Conservation (phyloP, 129 eudicot genomes). For the Scalesia atractyloides region DNA sequence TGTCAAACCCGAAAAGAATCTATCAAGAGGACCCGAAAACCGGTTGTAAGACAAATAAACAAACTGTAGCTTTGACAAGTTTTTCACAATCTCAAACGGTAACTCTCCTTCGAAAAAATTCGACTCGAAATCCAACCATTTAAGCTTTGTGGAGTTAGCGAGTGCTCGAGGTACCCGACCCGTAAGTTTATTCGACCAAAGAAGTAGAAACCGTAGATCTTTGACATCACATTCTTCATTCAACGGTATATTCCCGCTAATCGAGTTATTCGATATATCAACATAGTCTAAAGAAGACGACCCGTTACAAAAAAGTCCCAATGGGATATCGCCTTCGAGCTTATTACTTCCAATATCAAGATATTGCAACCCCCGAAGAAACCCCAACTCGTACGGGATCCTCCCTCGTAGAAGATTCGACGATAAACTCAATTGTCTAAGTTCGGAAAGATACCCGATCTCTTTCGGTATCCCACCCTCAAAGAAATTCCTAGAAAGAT, state of each 20-base stretch:
- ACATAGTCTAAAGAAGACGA: conserved; percentile 63
- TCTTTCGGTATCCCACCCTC: conserved; percentile 64
- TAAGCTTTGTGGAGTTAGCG: conserved; percentile 62
- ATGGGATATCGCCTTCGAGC: conserved; percentile 63
- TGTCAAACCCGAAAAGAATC: conserved; percentile 54
- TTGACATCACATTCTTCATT: conserved; percentile 49
- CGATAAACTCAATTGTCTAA: conserved; percentile 65
- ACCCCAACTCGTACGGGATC: conserved; percentile 62
- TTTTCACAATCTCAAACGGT: conserved; percentile 51
- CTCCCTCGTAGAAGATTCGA: conserved; percentile 59
- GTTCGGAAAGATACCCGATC: conserved; percentile 49
- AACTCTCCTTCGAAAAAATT: conserved; percentile 62
- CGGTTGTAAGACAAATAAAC: conserved; percentile 68
- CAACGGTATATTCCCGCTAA: conserved; percentile 61
- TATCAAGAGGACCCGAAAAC: conserved; percentile 60
- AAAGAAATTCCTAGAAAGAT: conserved; percentile 67
- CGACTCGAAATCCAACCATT: conserved; percentile 77
- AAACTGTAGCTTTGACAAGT: conserved; percentile 56
- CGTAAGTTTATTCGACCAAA: conserved; percentile 70
- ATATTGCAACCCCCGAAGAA: conserved; percentile 50
- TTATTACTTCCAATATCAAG: conserved; percentile 73
- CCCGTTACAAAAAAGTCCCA: conserved; percentile 64
- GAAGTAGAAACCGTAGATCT: conserved; percentile 58
- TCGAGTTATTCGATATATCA: conserved; percentile 80
- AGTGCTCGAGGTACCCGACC: conserved; percentile 68